Percentiles rank a stretch among this genome's conserved stretches.
Conservation (phyloP, 2,329 filamentous ascomycete genomes). For the Penicillium vulpinum region DNA sequence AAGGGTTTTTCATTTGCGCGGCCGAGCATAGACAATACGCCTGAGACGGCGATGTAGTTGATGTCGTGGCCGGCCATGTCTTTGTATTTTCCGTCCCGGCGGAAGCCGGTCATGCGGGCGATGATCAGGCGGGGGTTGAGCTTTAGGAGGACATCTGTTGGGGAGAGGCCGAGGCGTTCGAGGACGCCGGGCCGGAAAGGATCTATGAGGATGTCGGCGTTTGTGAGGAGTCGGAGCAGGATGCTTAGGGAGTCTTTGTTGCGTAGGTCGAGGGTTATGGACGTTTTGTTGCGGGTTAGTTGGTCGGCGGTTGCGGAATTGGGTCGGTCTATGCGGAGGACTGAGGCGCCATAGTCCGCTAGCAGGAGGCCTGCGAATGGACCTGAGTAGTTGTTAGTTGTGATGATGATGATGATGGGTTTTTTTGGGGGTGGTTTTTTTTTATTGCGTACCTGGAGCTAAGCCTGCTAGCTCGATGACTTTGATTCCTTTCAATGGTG, state of each 20-base stretch:
- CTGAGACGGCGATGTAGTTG: slow-evolving; percentile 90
- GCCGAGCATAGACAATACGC: slow-evolving; percentile 75
- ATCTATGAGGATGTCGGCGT: slow-evolving; percentile 81
- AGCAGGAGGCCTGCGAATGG: slow-evolving; percentile 88
- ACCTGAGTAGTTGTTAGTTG: slow-evolving; percentile 51
- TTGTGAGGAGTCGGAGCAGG: slow-evolving; percentile 62
- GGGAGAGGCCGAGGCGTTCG: slow-evolving; percentile 77
- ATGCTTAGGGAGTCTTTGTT: slow-evolving; percentile 62
- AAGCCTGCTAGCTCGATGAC: slow-evolving; percentile 68
- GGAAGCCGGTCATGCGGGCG: slow-evolving; percentile 84
- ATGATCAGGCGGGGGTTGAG: slow-evolving; percentile 76
- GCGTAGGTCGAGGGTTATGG: slow-evolving; percentile 78
- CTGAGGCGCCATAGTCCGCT: slow-evolving; percentile 82
- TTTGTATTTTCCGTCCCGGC: slow-evolving; percentile 80
- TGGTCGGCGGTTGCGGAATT: slow-evolving; percentile 62
- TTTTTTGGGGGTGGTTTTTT: too few species aligned
- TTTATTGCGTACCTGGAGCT: slow-evolving; percentile 56
- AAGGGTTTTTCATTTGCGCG: slow-evolving; percentile 68
- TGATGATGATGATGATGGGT: too few species aligned
- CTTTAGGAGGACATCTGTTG: slow-evolving; percentile 61
- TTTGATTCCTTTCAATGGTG: slow-evolving; percentile 55
- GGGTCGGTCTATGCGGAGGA: slow-evolving; percentile 78
- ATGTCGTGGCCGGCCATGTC: slow-evolving; percentile 94
- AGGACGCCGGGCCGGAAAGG: slow-evolving; percentile 90
- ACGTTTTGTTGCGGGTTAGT: slow-evolving; percentile 77